A percentile compares a stretch with the other conserved stretches of the same genome.
Conservation (phyloP, 257 asterid genomes). For the Gentiana straminea region DNA sequence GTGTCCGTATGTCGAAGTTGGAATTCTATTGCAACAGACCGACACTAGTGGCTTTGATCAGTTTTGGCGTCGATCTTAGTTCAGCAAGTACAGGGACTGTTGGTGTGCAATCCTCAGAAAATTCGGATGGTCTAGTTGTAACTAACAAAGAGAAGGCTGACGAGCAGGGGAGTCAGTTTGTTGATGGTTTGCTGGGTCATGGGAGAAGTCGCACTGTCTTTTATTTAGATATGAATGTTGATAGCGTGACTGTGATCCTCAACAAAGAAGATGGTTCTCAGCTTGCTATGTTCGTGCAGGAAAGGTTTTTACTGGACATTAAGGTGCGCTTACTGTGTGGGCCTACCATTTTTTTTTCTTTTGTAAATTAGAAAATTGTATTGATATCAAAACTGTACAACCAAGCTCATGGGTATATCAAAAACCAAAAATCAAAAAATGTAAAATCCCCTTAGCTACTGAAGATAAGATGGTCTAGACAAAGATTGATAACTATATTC, state of each 20-base stretch:
- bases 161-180: slow-evolving; percentile 50
- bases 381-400: too few relatives aligned
- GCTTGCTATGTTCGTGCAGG: slow-evolving; percentile 98
- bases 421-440: not conserved
- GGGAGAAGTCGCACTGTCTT: slow-evolving; percentile 94
- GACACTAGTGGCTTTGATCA: slow-evolving; percentile 89
- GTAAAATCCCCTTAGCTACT: not conserved
- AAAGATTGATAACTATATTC: too few relatives aligned
- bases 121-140: slow-evolving; percentile 28
- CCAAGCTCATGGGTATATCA: too few relatives aligned
- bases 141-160: slow-evolving; percentile 50
- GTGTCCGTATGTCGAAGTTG: slow-evolving; percentile 90
- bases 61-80: slow-evolving; percentile 66
- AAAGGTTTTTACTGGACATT: slow-evolving; percentile 75
- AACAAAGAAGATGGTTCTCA: slow-evolving; percentile 94
- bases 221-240: slow-evolving; percentile 83
- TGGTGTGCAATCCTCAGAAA: slow-evolving; percentile 18
- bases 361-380: too few relatives aligned
- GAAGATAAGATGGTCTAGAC: too few relatives aligned
- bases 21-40: slow-evolving; percentile 95
- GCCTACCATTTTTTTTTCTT: not conserved
- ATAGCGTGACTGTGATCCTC: slow-evolving; percentile 80
- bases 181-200: slow-evolving; percentile 77
- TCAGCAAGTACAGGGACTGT: slow-evolving; percentile 28
- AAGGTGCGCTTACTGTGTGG: slow-evolving; percentile 46